Base-by-base conservation (phyloP, 176 grass and related monocot genomes). In the Phragmites australis region DNA sequence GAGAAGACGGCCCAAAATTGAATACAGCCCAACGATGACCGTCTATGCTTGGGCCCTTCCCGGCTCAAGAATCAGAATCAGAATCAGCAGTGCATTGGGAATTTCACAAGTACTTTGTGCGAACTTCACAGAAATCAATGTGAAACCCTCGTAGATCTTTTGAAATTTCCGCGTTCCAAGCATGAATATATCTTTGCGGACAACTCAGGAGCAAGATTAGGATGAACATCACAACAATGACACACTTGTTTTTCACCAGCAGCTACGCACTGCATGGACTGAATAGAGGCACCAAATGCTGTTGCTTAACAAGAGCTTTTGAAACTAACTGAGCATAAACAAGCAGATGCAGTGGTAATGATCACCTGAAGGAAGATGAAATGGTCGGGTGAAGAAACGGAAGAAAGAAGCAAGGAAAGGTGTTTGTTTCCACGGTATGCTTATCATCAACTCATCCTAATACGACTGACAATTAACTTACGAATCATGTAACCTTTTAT, bases 341-440 rank as follows among this genome's bases (percentile, higher is more conserved):
- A 6, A 61, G 45, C 0, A 59, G 11, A 17, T 3, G 23, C 63
- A 8, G 10, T 44, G 14, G 18, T 19, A 49, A 62, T 6, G 21
- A 3, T 31, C 19, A 1, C 31, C 6, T 15, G 0, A 25, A 2
- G 19, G 8, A 13, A 5, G 8, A 65, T n/a, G 14, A 50, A 49
- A 19, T 0, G 19, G 6, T 39, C 9, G 13, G 0, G 18, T 1
- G 37, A 37, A 18, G 9, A 48, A 59, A 14, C 0, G 26, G 6
- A 48, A 58, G 41, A 49, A 78, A 22, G 34, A 51, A 34, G 11
- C 19, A 10, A 80, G 1, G 53, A 9, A 79, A 0, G 54, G 14
- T 43, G 65, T 22, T 65, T 37, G 65, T 78, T 83, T 62, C 70
- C 78, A 67, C 68, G 40, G 16, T 86, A 65, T 65, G 74, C 59